Conservation (phyloP, 306 rosid species). For the Myrica gale region DNA sequence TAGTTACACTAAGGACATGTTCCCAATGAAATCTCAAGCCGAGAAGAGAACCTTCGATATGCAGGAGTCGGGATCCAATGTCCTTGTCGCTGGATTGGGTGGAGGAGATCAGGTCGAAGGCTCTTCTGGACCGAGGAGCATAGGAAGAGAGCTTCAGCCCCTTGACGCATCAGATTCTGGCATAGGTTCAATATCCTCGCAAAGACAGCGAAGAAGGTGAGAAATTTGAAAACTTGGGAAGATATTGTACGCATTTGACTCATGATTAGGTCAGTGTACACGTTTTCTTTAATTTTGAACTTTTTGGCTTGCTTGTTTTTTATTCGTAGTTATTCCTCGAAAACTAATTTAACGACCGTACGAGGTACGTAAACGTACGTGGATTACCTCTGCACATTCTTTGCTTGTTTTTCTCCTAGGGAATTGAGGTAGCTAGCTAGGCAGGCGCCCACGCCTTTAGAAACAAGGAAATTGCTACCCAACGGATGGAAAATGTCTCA, state of each 20-base stretch:
- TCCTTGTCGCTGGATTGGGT: constrained; percentile 17
- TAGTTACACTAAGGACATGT: constrained; percentile 16
- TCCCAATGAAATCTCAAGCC: constrained; percentile 32
- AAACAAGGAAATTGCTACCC: no score
- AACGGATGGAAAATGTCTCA: no score
- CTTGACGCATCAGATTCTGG: constrained; percentile 22
- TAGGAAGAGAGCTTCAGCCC: constrained; percentile 27
- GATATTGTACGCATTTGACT: not conserved
- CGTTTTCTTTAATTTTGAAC: not conserved
- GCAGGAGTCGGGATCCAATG: not conserved
- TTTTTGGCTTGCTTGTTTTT: not conserved
- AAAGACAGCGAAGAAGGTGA: constrained; percentile 55
- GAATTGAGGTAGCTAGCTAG: no score
- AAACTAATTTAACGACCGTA: not conserved
- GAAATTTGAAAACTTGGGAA: not conserved
- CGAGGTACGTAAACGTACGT: not conserved
- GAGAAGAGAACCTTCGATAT: not conserved
- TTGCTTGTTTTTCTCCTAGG: no score
- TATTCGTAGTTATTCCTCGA: not conserved
- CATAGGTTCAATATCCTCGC: constrained; percentile 20
- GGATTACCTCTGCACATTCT: not conserved
- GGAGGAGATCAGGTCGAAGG: constrained; percentile 25
- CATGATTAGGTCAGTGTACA: no score
- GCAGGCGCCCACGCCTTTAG: no score
- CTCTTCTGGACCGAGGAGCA: constrained; percentile 20